Percentiles rank a stretch among this genome's conserved stretches.
These are phyloP conservation scores for Letharia columbiana DNA, from an alignment of 495 filamentous ascomycete species.

Conservation along the genomic window DNA sequence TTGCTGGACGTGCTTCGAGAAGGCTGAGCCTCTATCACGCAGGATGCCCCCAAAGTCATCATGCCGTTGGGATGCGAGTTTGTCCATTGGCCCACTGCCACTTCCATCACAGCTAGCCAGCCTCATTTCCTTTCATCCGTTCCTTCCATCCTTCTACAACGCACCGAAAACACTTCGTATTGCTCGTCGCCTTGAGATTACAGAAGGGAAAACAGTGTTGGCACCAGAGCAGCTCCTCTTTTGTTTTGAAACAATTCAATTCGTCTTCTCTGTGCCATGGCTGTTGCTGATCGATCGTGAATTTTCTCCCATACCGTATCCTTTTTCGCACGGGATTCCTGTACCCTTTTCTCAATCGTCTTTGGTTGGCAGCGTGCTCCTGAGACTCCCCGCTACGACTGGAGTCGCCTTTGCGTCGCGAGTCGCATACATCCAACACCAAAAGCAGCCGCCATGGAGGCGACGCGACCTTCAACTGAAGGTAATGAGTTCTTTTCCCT, in stretches of 20 bases:
- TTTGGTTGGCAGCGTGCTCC: not conserved
- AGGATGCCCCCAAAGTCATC: not conserved
- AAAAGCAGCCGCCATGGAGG: slow-evolving; percentile 3
- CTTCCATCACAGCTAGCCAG: slow-evolving; percentile 1
- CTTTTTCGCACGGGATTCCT: not conserved
- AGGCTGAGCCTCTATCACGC: not conserved
- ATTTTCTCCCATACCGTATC: too few species aligned
- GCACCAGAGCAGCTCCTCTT: not conserved
- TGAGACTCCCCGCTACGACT: not conserved
- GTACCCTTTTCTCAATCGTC: not conserved
- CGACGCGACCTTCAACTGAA: not conserved
- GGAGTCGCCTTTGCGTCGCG: not conserved
- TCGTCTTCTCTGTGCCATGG: not conserved
- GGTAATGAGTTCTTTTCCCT: not conserved
- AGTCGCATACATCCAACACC: not conserved
- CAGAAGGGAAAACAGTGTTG: not conserved
- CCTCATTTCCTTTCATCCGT: not conserved
- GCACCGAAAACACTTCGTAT: not conserved
- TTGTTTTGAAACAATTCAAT: not conserved
- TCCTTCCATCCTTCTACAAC: slow-evolving; percentile 2
- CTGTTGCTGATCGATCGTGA: not conserved
- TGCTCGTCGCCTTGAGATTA: not conserved
- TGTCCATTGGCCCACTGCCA: not conserved
- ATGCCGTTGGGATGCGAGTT: not conserved
- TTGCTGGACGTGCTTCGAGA: not conserved